phyloP scores from a whole-genome alignment of 2,329 filamentous ascomycete genomes.

The Sphaerostilbella broomeana region DNA sequence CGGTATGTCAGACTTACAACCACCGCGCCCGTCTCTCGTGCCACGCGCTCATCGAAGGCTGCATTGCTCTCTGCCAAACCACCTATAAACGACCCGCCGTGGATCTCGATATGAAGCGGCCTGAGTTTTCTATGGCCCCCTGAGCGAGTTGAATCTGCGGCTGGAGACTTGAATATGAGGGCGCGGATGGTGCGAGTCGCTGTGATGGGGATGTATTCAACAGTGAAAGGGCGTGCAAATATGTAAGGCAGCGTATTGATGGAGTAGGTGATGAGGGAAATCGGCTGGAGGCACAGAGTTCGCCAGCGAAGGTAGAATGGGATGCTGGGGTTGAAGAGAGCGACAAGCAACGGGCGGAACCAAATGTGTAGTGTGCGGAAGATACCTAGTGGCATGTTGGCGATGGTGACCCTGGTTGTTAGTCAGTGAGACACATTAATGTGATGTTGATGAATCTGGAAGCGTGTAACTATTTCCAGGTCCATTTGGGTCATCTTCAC shows the following conservation, averaged over 20 bases:
- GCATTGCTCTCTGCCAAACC: slow-evolving; percentile 35
- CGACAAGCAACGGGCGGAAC: slow-evolving; percentile 26
- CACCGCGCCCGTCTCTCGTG: slow-evolving; percentile 34
- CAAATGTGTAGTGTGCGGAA: slow-evolving; percentile 15
- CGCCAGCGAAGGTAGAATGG: slow-evolving; percentile 37
- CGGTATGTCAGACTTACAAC: slow-evolving; percentile 46
- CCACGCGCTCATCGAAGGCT: slow-evolving; percentile 28
- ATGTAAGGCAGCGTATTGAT: slow-evolving; percentile 31
- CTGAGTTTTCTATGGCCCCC: slow-evolving; percentile 20
- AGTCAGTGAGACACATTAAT: no score
- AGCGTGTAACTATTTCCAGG: no score
- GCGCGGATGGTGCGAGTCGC: slow-evolving; percentile 22
- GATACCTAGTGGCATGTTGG: neutral
- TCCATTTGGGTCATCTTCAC: no score
- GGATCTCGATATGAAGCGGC: slow-evolving; percentile 39
- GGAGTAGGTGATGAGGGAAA: slow-evolving; percentile 31
- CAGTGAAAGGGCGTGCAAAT: slow-evolving; percentile 29
- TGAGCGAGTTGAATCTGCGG: no score
- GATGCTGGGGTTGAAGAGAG: slow-evolving; percentile 30
- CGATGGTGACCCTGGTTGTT: neutral
- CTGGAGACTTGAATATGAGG: slow-evolving; percentile 28
- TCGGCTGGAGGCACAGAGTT: slow-evolving; percentile 36
- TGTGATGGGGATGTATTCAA: slow-evolving; percentile 28
- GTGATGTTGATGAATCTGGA: no score
- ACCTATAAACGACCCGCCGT: slow-evolving; percentile 38